Evolutionary conservation across 2,329 filamentous ascomycete species (phyloP).

Genomic region (Pseudomassariella vexata): DNA sequence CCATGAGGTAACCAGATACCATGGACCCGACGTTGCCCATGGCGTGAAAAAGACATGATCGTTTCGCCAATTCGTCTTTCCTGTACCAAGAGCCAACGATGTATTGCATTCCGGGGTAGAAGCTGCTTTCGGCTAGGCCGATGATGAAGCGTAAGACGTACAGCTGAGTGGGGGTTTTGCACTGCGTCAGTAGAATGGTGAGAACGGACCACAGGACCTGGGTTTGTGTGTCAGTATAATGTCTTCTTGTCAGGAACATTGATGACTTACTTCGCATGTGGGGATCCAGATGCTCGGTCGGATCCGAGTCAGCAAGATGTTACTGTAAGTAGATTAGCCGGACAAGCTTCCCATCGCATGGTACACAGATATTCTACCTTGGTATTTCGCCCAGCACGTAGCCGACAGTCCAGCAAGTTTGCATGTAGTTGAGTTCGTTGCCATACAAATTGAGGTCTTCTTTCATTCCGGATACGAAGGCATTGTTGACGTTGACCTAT

Average conservation of each 20-base stretch:
- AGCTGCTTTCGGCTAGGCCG: conserved; percentile 21
- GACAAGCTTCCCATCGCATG: background rate
- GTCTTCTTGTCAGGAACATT: too few relatives aligned
- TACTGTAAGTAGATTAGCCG: conserved; percentile 12
- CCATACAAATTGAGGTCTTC: conserved; percentile 20
- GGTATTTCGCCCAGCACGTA: conserved; percentile 2
- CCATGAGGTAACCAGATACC: conserved; percentile 49
- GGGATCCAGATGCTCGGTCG: conserved; percentile 31
- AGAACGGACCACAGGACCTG: conserved; percentile 28
- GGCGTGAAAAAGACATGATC: conserved; percentile 31
- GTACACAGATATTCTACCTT: background rate
- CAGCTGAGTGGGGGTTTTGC: conserved; percentile 23
- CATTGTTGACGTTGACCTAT: conserved; percentile 32
- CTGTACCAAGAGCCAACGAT: conserved; percentile 30
- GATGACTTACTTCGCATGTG: conserved; percentile 21
- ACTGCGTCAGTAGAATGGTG: conserved; percentile 25
- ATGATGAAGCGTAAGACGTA: conserved; percentile 30
- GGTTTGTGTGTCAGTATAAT: too few relatives aligned
- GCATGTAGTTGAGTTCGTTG: conserved; percentile 15
- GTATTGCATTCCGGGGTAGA: conserved; percentile 26
- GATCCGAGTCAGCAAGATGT: conserved; percentile 25
- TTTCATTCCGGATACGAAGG: conserved; percentile 28
- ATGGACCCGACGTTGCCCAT: conserved; percentile 19
- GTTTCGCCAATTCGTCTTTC: conserved; percentile 36
- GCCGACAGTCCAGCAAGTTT: background rate